phyloP scores from a whole-genome alignment of 169 alveolate genomes.

The Cystoisospora suis region DNA sequence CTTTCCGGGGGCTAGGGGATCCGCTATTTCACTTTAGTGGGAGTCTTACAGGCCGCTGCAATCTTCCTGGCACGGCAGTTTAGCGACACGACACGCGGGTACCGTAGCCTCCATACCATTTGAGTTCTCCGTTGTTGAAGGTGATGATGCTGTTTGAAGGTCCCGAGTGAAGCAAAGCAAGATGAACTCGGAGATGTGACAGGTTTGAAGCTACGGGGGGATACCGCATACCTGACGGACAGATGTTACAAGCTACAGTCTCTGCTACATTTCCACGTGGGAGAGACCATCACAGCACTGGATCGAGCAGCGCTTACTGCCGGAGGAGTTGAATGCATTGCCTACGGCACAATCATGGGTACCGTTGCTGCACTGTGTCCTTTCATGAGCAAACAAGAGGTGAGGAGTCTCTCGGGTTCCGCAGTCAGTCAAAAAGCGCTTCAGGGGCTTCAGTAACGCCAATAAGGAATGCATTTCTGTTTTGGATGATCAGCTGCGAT shows the following conservation, averaged over 20 bases:
- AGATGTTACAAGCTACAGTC: conserved; percentile 36
- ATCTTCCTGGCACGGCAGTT: too few relatives aligned
- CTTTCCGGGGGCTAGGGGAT: too few relatives aligned
- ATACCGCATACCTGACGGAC: conserved; percentile 62
- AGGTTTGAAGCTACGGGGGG: conserved; percentile 63
- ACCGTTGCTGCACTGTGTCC: conserved; percentile 95
- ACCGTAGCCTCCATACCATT: too few relatives aligned
- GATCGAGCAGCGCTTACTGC: conserved; percentile 88
- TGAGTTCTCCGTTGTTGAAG: too few relatives aligned
- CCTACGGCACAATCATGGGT: conserved; percentile 97
- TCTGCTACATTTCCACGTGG: conserved; percentile 95
- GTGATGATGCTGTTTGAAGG: too few relatives aligned
- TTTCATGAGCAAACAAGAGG: conserved; percentile 93
- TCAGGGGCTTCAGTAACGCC: background rate
- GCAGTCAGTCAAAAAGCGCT: background rate
- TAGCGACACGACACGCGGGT: too few relatives aligned
- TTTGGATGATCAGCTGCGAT: too few relatives aligned
- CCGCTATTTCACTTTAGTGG: too few relatives aligned
- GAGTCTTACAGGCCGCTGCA: too few relatives aligned
- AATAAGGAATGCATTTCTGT: too few relatives aligned
- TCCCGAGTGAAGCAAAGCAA: conserved; percentile 59
- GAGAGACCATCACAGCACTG: conserved; percentile 96
- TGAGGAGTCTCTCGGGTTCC: conserved; percentile 56
- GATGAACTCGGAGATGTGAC: conserved; percentile 60
- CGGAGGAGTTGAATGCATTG: conserved; percentile 89